A percentile compares a stretch with the other conserved stretches of the same genome.
Conservation (phyloP, 768 basidiomycete species). For the Lactifluus volemus region DNA sequence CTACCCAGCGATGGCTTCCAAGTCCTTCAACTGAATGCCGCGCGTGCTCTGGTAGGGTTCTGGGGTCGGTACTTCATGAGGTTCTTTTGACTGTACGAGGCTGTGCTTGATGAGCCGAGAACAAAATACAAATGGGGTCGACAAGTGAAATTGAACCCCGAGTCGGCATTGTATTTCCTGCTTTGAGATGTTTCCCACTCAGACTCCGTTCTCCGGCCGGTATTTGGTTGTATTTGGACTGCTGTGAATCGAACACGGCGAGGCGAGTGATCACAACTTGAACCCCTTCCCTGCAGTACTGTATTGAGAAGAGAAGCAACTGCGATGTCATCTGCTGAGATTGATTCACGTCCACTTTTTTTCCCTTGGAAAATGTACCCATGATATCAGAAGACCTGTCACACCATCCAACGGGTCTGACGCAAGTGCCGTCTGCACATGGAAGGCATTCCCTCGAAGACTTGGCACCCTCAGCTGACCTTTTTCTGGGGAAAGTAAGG, state of each 20-base stretch:
- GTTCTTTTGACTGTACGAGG: not conserved
- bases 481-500: not conserved
- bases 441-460: not conserved
- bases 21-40: not conserved
- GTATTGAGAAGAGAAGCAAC: not conserved
- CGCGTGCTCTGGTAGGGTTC: not conserved
- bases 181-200: no score
- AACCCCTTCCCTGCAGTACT: not conserved
- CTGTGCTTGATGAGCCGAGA: not conserved
- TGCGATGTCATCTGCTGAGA: not conserved
- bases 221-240: not conserved
- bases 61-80: not conserved
- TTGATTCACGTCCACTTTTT: not conserved
- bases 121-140: not conserved
- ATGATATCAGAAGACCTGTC: not conserved
- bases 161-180: no score
- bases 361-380: not conserved
- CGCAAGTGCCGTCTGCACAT: not conserved
- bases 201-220: no score
- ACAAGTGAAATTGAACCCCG: not conserved
- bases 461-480: not conserved
- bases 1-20: not conserved
- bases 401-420: not conserved
- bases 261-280: no score
- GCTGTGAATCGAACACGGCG: no score